Evolutionary conservation across 2,329 filamentous ascomycete species (phyloP), one percentile per base, ranked within the genome.

Genomic region (Penicillium sp.): DNA sequence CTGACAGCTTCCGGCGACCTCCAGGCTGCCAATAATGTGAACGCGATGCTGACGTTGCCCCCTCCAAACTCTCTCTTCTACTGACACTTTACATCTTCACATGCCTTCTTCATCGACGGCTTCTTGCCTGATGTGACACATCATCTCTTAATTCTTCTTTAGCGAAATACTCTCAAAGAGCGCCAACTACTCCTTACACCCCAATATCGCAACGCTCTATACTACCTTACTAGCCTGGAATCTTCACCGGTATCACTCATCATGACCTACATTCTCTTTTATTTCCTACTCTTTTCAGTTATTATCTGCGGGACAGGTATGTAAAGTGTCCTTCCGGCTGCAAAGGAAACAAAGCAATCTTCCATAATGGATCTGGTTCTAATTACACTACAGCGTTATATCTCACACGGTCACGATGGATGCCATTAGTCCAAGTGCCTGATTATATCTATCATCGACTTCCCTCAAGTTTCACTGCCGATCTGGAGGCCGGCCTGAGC

Each of bases 401-500:
- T 81, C 78, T 94, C 63, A 93, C 89, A 55, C 90, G 93, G 64
- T 74, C 81, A 54, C 81, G 81, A 76, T 97, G 94, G 94, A 77
- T 88, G 42, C 86, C 84, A 54, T 79, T 84, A 63, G 75, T 96
- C 44, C 86, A 88, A 53, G 79, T 86, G 30, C 80, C 82, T 48
- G 80, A 82, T 59, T 87, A 88, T 72, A 76, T 90, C 66, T 97
- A 97, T 78, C 82, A 87, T 50, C 88, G 85, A 31, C 84, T 97
- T 1, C 90, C 91, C 0, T 81, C 81, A 16, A 86, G 84, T 47
- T 99, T 97, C 77, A 80, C 86, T 41, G 86, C 83, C 63, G 94
- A 99, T 76, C 87, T 94, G 56, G 93, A 97, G 74, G 87, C 89
- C 16, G 94, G 94, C 19, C 83, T 99, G 28, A 88, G 87, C 40